Conservation (phyloP, 306 rosid genomes). For the Dryas drummondii region DNA sequence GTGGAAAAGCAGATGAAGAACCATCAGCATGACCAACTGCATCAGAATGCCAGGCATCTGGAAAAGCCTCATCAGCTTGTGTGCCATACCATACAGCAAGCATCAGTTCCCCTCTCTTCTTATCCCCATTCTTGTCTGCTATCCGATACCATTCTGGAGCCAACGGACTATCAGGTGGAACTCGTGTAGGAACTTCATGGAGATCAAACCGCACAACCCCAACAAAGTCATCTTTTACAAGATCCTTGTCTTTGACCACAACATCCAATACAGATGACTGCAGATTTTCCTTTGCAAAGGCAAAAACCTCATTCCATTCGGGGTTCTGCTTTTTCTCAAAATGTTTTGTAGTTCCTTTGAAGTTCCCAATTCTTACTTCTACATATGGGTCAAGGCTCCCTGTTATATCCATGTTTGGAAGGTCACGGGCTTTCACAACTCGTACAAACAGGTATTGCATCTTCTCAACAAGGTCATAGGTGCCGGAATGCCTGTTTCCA, state of each 20-base stretch:
- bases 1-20: slow-evolving; percentile 34
- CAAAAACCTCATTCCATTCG: slow-evolving; percentile 91
- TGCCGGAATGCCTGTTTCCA: slow-evolving; percentile 44
- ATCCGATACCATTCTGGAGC: slow-evolving; percentile 94
- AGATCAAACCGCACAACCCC: slow-evolving; percentile 66
- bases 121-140: slow-evolving; percentile 56
- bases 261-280: slow-evolving; percentile 62
- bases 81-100: slow-evolving; percentile 97
- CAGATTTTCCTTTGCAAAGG: slow-evolving; percentile 59
- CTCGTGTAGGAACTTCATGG: slow-evolving; percentile 61
- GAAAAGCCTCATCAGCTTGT: slow-evolving; percentile 95
- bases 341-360: slow-evolving; percentile 61
- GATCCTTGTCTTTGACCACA: slow-evolving; percentile 70
- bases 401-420: slow-evolving; percentile 74
- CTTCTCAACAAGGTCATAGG: slow-evolving; percentile 86
- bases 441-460: slow-evolving; percentile 75
- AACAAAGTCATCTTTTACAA: slow-evolving; percentile 63
- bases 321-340: slow-evolving; percentile 71
- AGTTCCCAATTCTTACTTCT: slow-evolving; percentile 81
- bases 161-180: slow-evolving; percentile 93
- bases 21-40: slow-evolving; percentile 55
- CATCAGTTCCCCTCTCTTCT: slow-evolving; percentile 79
- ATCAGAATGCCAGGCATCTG: slow-evolving; percentile 98
- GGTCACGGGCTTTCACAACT: slow-evolving; percentile 92
- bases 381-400: slow-evolving; percentile 96